Evolutionary conservation across 2,329 filamentous ascomycete species (phyloP).

Genomic region (Xylaria hypoxylon): DNA sequence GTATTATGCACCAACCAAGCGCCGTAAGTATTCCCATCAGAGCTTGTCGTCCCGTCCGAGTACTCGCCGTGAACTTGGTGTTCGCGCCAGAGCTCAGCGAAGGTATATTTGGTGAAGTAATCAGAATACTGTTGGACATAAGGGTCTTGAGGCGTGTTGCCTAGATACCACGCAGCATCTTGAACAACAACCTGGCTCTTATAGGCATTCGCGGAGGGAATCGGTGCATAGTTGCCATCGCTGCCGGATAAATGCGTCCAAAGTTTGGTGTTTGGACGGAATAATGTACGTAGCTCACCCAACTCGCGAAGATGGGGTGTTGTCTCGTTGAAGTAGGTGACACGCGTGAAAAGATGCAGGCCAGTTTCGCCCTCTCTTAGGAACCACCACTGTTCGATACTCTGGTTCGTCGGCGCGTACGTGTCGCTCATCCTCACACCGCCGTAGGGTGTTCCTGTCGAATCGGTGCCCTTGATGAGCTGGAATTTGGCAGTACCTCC

Average conservation of each 20-base stretch:
- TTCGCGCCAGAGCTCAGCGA: conserved; percentile 68
- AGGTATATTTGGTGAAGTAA: conserved; percentile 76
- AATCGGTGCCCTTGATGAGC: conserved; percentile 58
- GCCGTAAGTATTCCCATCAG: conserved; percentile 65
- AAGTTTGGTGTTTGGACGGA: conserved; percentile 67
- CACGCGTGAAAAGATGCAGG: conserved; percentile 69
- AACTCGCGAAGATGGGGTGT: conserved; percentile 67
- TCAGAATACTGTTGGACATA: conserved; percentile 60
- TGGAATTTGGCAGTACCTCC: conserved; percentile 62
- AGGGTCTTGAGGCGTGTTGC: conserved; percentile 62
- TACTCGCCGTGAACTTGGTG: conserved; percentile 61
- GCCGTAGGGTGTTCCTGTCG: conserved; percentile 62
- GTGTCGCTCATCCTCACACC: conserved; percentile 70
- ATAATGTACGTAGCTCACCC: conserved; percentile 71
- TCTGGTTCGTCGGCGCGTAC: conserved; percentile 67
- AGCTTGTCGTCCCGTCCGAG: conserved; percentile 62
- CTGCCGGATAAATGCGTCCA: conserved; percentile 72
- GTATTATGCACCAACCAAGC: conserved; percentile 74
- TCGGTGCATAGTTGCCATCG: conserved; percentile 64
- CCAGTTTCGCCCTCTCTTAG: conserved; percentile 71
- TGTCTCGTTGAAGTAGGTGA: conserved; percentile 68
- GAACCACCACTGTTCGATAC: conserved; percentile 74
- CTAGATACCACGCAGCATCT: conserved; percentile 72
- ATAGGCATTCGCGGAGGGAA: conserved; percentile 59
- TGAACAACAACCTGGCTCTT: conserved; percentile 59